These are phyloP conservation scores for Arabidopsis hybrid DNA, from an alignment of 441 rosid species.

Conservation along the genomic window DNA sequence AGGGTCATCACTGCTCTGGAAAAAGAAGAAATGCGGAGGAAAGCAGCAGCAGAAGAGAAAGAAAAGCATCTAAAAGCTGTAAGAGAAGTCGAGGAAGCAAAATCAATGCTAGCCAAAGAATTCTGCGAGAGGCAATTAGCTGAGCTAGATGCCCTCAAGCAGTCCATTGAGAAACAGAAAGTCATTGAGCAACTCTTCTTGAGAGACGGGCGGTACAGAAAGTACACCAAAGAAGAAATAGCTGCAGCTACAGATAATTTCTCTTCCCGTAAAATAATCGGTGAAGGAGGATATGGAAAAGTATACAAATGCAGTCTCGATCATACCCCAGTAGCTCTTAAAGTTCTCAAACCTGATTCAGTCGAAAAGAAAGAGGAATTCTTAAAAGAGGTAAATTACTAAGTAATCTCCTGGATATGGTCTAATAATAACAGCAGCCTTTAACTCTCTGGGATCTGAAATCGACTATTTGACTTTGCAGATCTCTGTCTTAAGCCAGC, in stretches of 20 bases:
- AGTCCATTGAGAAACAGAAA: conserved; percentile 71
- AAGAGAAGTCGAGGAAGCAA: conserved; percentile 76
- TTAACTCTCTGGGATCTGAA: background rate
- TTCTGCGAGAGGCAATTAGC: conserved; percentile 71
- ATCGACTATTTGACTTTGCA: conserved; percentile 43
- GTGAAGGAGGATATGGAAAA: conserved; percentile 87
- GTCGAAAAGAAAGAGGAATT: conserved; percentile 72
- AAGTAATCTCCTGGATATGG: background rate
- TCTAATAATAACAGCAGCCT: conserved; percentile 10
- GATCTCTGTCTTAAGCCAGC: conserved; percentile 88
- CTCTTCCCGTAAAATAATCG: conserved; percentile 71
- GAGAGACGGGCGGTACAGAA: conserved; percentile 73
- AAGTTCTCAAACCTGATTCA: conserved; percentile 69
- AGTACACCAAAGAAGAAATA: conserved; percentile 67
- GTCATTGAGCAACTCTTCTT: conserved; percentile 64
- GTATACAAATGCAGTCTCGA: conserved; percentile 86
- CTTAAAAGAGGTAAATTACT: conserved; percentile 71
- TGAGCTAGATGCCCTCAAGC: conserved; percentile 67
- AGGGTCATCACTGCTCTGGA: conserved; percentile 71
- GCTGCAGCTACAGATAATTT: conserved; percentile 69
- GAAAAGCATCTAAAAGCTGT: conserved; percentile 64
- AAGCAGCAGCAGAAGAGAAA: conserved; percentile 77
- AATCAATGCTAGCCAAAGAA: conserved; percentile 66
- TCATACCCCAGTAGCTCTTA: conserved; percentile 85
- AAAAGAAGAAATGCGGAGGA: conserved; percentile 71